A percentile compares a stretch with the other conserved stretches of the same genome.
Evolutionary conservation across 768 basidiomycete species (phyloP).

Genomic region (Rhizopogon vulgaris): DNA sequence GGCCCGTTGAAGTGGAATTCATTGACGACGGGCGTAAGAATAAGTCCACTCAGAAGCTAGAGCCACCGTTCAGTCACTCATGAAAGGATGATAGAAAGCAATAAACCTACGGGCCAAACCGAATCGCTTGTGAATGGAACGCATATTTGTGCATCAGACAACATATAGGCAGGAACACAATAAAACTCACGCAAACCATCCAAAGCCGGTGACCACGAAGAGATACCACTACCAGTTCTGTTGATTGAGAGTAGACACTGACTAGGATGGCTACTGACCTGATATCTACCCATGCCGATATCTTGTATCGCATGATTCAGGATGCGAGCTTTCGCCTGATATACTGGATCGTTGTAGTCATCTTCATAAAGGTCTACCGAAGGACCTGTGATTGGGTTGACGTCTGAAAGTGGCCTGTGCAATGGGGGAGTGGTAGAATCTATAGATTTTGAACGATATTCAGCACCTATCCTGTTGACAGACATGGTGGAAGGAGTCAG

Average conservation of each 20-base stretch:
- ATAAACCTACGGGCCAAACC: constrained; percentile 31
- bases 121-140: constrained; percentile 13
- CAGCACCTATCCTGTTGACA: background rate
- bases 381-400: background rate
- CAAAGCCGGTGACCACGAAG: constrained; percentile 34
- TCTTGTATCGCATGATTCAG: constrained; percentile 43
- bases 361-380: constrained; percentile 26
- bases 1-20: constrained; percentile 46
- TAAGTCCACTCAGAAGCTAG: constrained; percentile 37
- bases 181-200: constrained; percentile 33
- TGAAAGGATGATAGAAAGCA: background rate
- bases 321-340: constrained; percentile 42
- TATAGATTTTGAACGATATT: background rate
- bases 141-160: background rate
- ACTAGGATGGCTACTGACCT: constrained; percentile 25
- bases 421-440: background rate
- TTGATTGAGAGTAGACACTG: background rate
- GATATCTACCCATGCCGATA: constrained; percentile 54
- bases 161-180: background rate
- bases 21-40: constrained; percentile 39
- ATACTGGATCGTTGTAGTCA: constrained; percentile 38
- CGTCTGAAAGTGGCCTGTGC: background rate
- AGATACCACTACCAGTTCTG: constrained; percentile 25
- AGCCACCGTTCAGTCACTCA: background rate
- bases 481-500: background rate